Evolutionary conservation across 495 filamentous ascomycete genomes (phyloP), one percentile per base, ranked within the genome.

Genomic region (Penicillium atrosanguineum): DNA sequence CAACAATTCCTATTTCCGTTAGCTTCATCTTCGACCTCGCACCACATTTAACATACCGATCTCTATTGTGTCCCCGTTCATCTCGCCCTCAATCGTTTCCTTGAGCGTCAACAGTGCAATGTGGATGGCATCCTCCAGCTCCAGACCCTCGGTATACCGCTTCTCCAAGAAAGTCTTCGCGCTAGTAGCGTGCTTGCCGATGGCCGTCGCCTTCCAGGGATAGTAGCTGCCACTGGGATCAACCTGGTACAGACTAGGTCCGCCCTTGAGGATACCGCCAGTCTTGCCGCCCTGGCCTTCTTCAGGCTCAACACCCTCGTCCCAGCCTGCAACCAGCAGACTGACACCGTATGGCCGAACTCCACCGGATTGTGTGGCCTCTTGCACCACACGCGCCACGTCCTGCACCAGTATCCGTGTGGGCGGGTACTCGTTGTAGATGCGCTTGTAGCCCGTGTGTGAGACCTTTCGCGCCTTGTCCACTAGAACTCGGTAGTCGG

Each of bases 371-470:
- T 99, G 94, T 40, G 94, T 99, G 25, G 94, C 94, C 73, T 99
- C 94, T 70, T 99, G 95, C 87, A 99, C 96, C 51, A 96, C 91
- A 59, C 90, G 84, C 41, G 94, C 94, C 47, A 99, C 93, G 65
- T 99, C 95, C 74, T 99, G 94, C 51, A 99, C 94, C 69, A 99
- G 79, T 82, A 99, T 99, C 56, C 94, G 83, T 25, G 95, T 99
- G 9, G 94, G 94, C 14, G 94, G 94, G 81, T 99, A 99, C 79
- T 99, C 94, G 75, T 99, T 99, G 80, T 99, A 99, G 72, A 99
- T 89, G 70, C 94, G 91, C 82, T 99, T 99, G 84, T 97, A 99
- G 71, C 87, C 87, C 43, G 95, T 96, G 77, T 99, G 95, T n/a
- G 90, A 94, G 52, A 97, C 94, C 74, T 97, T 97, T 59, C 94